Conservation (phyloP, 805 yeast genomes). For the Tetrapisispora fleetii region DNA sequence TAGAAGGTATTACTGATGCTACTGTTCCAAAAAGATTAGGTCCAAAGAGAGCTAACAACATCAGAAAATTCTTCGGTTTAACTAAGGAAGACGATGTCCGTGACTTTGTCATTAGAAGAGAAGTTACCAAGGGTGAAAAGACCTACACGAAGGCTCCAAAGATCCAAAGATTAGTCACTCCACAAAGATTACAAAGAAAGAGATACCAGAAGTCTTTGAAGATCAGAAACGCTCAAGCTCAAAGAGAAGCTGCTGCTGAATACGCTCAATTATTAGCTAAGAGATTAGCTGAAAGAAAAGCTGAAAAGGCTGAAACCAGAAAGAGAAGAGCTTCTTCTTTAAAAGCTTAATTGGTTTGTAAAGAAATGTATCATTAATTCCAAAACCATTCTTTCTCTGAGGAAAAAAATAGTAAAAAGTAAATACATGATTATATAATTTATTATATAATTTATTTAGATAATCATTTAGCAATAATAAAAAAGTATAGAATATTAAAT, state of each 20-base stretch:
- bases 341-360: constrained; percentile 49
- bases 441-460: neutral
- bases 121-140: constrained; percentile 95
- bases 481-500: neutral
- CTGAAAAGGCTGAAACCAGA: constrained; percentile 95
- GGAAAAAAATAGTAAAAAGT: neutral
- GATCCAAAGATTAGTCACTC: constrained; percentile 99
- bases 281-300: constrained; percentile 97
- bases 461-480: neutral
- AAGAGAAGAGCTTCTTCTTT: constrained; percentile 99
- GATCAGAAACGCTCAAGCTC: constrained; percentile 94
- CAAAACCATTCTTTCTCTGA: neutral
- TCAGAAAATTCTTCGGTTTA: constrained; percentile 97
- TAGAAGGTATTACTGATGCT: constrained; percentile 90
- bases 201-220: constrained; percentile 90
- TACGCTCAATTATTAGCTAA: constrained; percentile 97
- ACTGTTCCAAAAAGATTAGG: constrained; percentile 98
- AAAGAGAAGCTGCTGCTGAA: constrained; percentile 99
- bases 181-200: constrained; percentile 99
- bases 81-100: constrained; percentile 40
- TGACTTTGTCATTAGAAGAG: constrained; percentile 95
- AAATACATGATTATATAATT: neutral
- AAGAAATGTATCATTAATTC: neutral
- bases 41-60: constrained; percentile 99
- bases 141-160: constrained; percentile 99